Percentiles rank a stretch among this genome's conserved stretches.
These are phyloP conservation scores for Astrocystis sublimbata DNA, from an alignment of 495 filamentous ascomycete genomes.

Conservation along the genomic window DNA sequence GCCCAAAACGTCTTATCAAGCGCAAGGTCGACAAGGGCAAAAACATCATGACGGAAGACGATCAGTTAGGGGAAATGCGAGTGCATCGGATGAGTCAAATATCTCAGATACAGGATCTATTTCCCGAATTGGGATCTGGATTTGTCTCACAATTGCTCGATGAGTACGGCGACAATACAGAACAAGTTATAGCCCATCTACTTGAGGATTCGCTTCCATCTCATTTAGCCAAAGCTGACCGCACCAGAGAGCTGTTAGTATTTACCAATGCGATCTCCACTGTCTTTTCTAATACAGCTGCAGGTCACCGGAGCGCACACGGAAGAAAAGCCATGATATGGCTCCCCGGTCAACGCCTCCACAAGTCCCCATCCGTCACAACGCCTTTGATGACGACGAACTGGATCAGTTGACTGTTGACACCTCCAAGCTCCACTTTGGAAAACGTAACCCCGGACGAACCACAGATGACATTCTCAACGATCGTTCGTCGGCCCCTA, in stretches of 20 bases:
- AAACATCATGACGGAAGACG: slow-evolving; percentile 48
- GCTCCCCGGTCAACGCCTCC: slow-evolving; percentile 44
- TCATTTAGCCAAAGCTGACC: slow-evolving; percentile 57
- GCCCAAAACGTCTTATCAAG: slow-evolving; percentile 52
- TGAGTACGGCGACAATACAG: slow-evolving; percentile 73
- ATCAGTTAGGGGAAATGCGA: slow-evolving; percentile 59
- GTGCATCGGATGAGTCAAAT: slow-evolving; percentile 81
- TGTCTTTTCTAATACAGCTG: slow-evolving; percentile 25
- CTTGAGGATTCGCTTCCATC: slow-evolving; percentile 78
- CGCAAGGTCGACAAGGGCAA: slow-evolving; percentile 70
- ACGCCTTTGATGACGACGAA: slow-evolving; percentile 78
- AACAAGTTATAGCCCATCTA: slow-evolving; percentile 78
- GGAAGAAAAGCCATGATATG: slow-evolving; percentile 34
- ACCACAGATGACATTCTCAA: slow-evolving; percentile 63
- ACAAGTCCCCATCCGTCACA: slow-evolving; percentile 46
- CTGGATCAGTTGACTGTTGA: slow-evolving; percentile 70
- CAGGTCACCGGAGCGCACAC: slow-evolving; percentile 26
- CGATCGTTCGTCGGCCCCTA: slow-evolving; percentile 54
- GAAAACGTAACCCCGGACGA: slow-evolving; percentile 61
- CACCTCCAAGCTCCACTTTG: slow-evolving; percentile 68
- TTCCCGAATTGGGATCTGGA: slow-evolving; percentile 81
- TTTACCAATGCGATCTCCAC: background rate
- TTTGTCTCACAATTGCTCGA: slow-evolving; percentile 81
- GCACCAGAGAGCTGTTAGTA: slow-evolving; percentile 54
- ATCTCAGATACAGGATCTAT: slow-evolving; percentile 86